Percentiles rank a stretch among this genome's conserved stretches.
Evolutionary conservation across 2,329 filamentous ascomycete genomes (phyloP).

Genomic region (Alternaria novae-zelandiae): DNA sequence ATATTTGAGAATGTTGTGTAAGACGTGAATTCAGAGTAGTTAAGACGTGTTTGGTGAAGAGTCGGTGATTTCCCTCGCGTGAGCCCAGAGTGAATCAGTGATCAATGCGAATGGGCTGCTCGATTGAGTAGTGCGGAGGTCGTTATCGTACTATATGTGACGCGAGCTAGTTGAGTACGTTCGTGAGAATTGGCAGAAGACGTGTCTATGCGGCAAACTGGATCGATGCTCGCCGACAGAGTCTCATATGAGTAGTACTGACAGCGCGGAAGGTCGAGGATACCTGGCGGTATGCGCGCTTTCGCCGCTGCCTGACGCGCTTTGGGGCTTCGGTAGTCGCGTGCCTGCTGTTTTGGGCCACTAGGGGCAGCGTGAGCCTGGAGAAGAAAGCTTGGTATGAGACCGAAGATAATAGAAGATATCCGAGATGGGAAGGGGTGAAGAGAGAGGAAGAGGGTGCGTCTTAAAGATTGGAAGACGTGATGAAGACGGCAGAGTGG

Average conservation of each 20-base stretch:
- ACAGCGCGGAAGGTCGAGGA: not conserved
- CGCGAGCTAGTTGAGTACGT: too few species aligned
- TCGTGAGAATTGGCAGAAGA: not conserved
- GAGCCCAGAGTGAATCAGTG: rapidly evolving
- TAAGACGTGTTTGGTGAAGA: not conserved
- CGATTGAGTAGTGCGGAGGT: not conserved
- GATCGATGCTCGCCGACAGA: not conserved
- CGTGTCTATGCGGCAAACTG: not conserved
- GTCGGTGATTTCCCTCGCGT: not conserved
- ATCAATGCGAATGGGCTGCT: not conserved
- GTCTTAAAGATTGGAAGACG: not conserved
- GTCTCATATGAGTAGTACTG: not conserved
- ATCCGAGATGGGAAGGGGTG: not conserved
- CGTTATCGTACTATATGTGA: too few species aligned
- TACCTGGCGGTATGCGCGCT: rapidly evolving
- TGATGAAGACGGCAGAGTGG: not conserved
- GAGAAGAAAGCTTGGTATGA: not conserved
- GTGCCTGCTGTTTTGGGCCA: not conserved
- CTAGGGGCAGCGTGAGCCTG: not conserved
- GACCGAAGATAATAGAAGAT: not conserved
- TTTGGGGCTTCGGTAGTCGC: not conserved
- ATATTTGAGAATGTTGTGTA: conserved; percentile 32
- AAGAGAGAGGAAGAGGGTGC: not conserved
- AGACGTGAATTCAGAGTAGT: too few species aligned
- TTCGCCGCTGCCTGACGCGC: not conserved